Base-by-base conservation (phyloP, 768 basidiomycete species). In the Floccularia luteovirens region DNA sequence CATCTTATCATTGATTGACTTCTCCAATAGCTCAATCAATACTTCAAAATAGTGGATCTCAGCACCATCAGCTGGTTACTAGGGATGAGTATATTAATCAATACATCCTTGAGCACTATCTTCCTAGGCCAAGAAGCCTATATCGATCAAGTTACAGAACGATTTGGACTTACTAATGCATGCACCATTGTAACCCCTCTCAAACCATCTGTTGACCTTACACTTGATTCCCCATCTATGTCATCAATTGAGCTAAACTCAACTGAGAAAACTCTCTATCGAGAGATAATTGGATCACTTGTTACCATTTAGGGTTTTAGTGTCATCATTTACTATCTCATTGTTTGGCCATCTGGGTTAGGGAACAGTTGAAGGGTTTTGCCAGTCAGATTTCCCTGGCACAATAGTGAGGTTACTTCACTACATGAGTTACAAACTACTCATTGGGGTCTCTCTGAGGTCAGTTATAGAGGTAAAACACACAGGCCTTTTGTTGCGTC, bases 51-150 rank as follows among this genome's bases (percentile, higher is more conserved):
- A 4, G 40, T 49, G 3, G 34, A 52, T 27, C 38, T 62, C 1
- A 49, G 60, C 3, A 31, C 48, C 28, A 39, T 57, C 19, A 54
- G 47, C 35, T 61, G 53, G 55, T 22, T 60, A 0, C 48, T 62
- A 1, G 53, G 61, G 5, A 46, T 59, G 0, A 21, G 49, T 22
- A 44, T 62, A n/a, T 46, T 39, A 5, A 34, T 47, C 0, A 43
- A 60, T 17, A 21, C 39, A 0, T 30, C 42, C 3, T 20, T 32
- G 0, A 16, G 41, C 5, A 54, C 56, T 16, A 43, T 61, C 2
- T 36, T 48, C 17, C 44, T 55, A 1, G 44, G 43, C 36, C 56
- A 64, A 35, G 17, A 43, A 23, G 41, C 48, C 1, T 60, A 59
- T n/a, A 53, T 60, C 10, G 38, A 49, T 10, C 33, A 38, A n/a